phyloP scores from a whole-genome alignment of 1,139 yeast species.

The Sugiyamaella castrensis region DNA sequence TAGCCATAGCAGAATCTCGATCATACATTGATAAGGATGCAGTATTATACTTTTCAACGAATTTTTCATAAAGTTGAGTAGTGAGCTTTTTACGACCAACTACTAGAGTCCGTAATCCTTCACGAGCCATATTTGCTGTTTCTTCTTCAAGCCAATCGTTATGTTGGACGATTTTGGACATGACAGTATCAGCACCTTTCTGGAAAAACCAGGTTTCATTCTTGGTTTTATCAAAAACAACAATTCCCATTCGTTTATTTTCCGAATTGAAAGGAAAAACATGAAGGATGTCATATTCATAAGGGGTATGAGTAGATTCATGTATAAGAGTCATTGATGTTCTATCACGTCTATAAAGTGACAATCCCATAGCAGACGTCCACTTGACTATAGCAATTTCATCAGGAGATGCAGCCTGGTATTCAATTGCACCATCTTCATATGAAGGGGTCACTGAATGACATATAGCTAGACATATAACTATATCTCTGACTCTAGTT shows the following conservation, averaged over 20 bases:
- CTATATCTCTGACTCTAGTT: slow-evolving; percentile 71
- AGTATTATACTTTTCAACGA: slow-evolving; percentile 58
- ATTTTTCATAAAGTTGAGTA: slow-evolving; percentile 54
- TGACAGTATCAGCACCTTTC: slow-evolving; percentile 97
- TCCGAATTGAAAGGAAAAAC: slow-evolving; percentile 95
- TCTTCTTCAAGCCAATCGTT: slow-evolving; percentile 99
- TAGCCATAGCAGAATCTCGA: slow-evolving; percentile 72
- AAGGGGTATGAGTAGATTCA: slow-evolving; percentile 50
- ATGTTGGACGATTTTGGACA: slow-evolving; percentile 76
- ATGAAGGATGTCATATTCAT: slow-evolving; percentile 67
- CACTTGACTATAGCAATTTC: slow-evolving; percentile 95
- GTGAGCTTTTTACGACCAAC: slow-evolving; percentile 76
- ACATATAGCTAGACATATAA: slow-evolving; percentile 81
- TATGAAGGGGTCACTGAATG: slow-evolving; percentile 92
- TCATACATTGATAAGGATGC: slow-evolving; percentile 78
- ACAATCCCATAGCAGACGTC: slow-evolving; percentile 81
- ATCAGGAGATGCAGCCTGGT: slow-evolving; percentile 98
- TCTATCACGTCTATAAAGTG: slow-evolving; percentile 78
- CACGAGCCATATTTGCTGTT: slow-evolving; percentile 96
- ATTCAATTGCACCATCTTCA: slow-evolving; percentile 59
- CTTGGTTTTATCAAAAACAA: slow-evolving; percentile 59
- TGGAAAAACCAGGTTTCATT: slow-evolving; percentile 80
- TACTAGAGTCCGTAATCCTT: slow-evolving; percentile 92
- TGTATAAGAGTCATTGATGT: slow-evolving; percentile 67
- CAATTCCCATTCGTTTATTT: slow-evolving; percentile 93